Conservation (phyloP, 2,329 filamentous ascomycete genomes). For the Monosporascus sp. region DNA sequence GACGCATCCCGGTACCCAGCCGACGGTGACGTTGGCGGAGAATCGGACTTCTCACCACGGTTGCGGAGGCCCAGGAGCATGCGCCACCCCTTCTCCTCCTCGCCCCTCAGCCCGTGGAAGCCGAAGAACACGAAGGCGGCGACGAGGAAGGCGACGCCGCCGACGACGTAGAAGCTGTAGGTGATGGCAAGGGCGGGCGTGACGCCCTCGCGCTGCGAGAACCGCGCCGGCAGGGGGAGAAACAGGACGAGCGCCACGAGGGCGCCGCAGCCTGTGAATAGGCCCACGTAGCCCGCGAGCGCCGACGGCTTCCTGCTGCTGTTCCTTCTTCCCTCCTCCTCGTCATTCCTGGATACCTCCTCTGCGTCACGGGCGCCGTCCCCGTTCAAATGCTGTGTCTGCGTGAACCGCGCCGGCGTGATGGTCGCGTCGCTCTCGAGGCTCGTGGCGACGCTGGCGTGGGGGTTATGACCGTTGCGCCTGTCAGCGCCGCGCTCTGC, state of each 20-base stretch:
- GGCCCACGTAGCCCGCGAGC: slow-evolving; percentile 83
- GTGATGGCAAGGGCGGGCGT: slow-evolving; percentile 71
- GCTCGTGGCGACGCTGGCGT: slow-evolving; percentile 60
- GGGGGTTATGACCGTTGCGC: slow-evolving; percentile 32
- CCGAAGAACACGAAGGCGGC: slow-evolving; percentile 75
- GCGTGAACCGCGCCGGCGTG: slow-evolving; percentile 58
- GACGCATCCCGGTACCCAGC: too few relatives aligned
- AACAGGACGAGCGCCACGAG: slow-evolving; percentile 79
- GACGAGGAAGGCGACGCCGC: slow-evolving; percentile 64
- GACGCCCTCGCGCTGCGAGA: slow-evolving; percentile 65
- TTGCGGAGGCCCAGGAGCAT: slow-evolving; percentile 43
- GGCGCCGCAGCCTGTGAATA: slow-evolving; percentile 90
- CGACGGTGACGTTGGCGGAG: too few relatives aligned
- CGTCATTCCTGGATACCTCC: slow-evolving; percentile 4
- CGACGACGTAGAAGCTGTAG: slow-evolving; percentile 85
- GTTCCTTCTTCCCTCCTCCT: slow-evolving; percentile 17
- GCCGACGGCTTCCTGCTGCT: slow-evolving; percentile 44
- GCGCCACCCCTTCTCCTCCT: slow-evolving; percentile 71
- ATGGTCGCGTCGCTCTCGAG: slow-evolving; percentile 72
- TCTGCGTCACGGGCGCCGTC: slow-evolving; percentile 15
- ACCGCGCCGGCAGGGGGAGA: slow-evolving; percentile 78
- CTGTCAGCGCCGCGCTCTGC: slow-evolving; percentile 24
- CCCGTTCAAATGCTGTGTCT: slow-evolving; percentile 18
- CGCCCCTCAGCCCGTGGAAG: slow-evolving; percentile 62
- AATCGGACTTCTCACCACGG: too few relatives aligned